Percentiles rank a stretch among this genome's conserved stretches.
Evolutionary conservation across 257 asterid species (phyloP).

Genomic region (Solanum verrucosum): DNA sequence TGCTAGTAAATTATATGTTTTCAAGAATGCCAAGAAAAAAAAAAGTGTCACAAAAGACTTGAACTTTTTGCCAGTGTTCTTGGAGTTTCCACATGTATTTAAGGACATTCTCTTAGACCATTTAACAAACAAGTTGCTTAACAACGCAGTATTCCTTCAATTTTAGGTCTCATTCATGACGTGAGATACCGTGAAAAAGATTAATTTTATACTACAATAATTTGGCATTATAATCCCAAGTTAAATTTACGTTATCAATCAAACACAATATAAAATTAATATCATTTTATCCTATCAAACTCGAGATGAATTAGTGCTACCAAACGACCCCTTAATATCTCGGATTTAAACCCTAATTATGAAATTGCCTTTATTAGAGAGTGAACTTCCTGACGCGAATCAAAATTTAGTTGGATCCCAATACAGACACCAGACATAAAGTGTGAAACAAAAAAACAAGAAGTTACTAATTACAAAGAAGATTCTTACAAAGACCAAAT

Average conservation of each 20-base stretch:
- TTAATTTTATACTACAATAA: accelerated
- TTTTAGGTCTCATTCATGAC: background rate
- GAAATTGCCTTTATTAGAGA: background rate
- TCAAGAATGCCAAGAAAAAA: background rate
- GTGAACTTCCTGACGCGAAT: background rate
- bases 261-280: background rate
- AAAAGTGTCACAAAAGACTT: background rate
- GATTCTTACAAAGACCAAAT: slow-evolving; percentile 40
- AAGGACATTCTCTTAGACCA: background rate
- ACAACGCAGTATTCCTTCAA: background rate
- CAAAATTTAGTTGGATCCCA: background rate
- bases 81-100: slow-evolving; percentile 7
- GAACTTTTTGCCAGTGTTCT: slow-evolving; percentile 7
- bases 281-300: background rate
- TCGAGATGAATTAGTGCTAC: background rate
- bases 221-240: background rate
- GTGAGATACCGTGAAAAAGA: background rate
- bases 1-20: background rate
- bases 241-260: background rate
- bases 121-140: background rate
- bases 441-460: background rate
- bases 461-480: slow-evolving; percentile 30
- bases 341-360: background rate
- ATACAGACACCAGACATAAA: background rate
- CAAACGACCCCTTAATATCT: background rate